Percentiles rank a stretch among this genome's conserved stretches.
These are phyloP conservation scores for Arthrinium puccinioides DNA, from an alignment of 2,329 filamentous ascomycete species.

Conservation along the genomic window DNA sequence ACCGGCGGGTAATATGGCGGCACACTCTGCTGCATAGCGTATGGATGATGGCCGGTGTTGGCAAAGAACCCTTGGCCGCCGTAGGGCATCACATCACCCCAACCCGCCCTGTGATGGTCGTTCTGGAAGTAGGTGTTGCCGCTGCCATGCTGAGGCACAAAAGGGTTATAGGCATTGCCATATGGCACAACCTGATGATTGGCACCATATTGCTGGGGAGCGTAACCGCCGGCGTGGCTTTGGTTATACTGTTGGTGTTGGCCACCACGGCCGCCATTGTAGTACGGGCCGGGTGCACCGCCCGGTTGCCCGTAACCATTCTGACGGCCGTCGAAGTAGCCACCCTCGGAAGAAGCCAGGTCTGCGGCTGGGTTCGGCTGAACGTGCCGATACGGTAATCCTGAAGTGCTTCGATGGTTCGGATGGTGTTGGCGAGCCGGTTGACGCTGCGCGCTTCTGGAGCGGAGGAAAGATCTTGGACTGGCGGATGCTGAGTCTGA, in stretches of 20 bases:
- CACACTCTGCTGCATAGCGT: slow-evolving; percentile 42
- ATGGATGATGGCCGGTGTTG: slow-evolving; percentile 21
- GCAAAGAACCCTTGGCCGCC: slow-evolving; percentile 34
- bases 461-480: slow-evolving; percentile 16
- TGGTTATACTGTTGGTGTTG: slow-evolving; percentile 30
- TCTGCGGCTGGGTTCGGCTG: slow-evolving; percentile 43
- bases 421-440: slow-evolving; percentile 30
- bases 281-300: slow-evolving; percentile 10
- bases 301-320: not conserved
- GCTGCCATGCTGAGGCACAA: slow-evolving; percentile 19
- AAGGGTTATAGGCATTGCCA: slow-evolving; percentile 23
- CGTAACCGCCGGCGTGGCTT: slow-evolving; percentile 38
- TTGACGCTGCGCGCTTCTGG: slow-evolving; percentile 26
- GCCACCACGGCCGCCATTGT: slow-evolving; percentile 13
- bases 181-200: slow-evolving; percentile 42
- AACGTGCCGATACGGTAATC: slow-evolving; percentile 18
- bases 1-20: slow-evolving; percentile 26
- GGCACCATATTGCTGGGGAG: slow-evolving; percentile 25
- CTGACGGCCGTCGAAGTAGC: slow-evolving; percentile 1
- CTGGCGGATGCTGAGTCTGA: slow-evolving; percentile 50
- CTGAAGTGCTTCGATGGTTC: too few relatives aligned
- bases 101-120: slow-evolving; percentile 18
- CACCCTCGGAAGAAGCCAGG: slow-evolving; percentile 50
- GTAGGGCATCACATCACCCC: slow-evolving; percentile 26
- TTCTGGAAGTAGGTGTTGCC: slow-evolving; percentile 36